These are phyloP conservation scores for Nicotiana sylvestris DNA, from an alignment of 257 asterid genomes.

Conservation along the genomic window DNA sequence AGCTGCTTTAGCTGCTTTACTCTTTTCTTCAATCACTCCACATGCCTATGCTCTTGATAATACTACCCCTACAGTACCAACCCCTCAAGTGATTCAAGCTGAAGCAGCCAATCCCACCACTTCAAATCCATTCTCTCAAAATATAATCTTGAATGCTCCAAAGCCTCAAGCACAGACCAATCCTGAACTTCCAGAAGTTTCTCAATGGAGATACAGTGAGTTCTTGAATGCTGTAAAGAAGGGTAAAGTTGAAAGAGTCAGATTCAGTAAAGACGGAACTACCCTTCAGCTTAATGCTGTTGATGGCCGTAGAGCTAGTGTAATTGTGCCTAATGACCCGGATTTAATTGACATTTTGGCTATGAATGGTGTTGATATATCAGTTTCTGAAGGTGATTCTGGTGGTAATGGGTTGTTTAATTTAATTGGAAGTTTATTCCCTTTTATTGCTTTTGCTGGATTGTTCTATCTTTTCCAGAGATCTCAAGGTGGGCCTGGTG, in stretches of 20 bases:
- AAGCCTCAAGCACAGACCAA: slow-evolving; percentile 60
- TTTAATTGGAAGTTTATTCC: slow-evolving; percentile 80
- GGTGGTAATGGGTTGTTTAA: slow-evolving; percentile 71
- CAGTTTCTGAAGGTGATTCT: slow-evolving; percentile 86
- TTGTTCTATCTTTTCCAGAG: slow-evolving; percentile 75
- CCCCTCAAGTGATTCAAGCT: slow-evolving; percentile 49
- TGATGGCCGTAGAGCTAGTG: slow-evolving; percentile 82
- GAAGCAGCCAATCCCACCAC: slow-evolving; percentile 53
- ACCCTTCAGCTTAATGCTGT: slow-evolving; percentile 85
- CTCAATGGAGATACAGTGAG: slow-evolving; percentile 94
- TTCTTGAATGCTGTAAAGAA: slow-evolving; percentile 92
- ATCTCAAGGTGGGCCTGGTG: slow-evolving; percentile 96
- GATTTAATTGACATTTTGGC: slow-evolving; percentile 89
- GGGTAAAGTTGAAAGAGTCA: slow-evolving; percentile 92
- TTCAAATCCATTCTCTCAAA: slow-evolving; percentile 46
- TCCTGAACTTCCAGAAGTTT: slow-evolving; percentile 79
- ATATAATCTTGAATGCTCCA: slow-evolving; percentile 69
- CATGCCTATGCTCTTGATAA: slow-evolving; percentile 66
- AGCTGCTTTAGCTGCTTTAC: slow-evolving; percentile 75
- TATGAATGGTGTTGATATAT: slow-evolving; percentile 92
- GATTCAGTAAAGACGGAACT: slow-evolving; percentile 90
- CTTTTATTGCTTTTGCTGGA: slow-evolving; percentile 76
- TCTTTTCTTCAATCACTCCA: slow-evolving; percentile 66
- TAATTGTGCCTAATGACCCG: slow-evolving; percentile 89
- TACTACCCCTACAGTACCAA: slow-evolving; percentile 39